A percentile compares a stretch with the other conserved stretches of the same genome.
Evolutionary conservation across 768 basidiomycete genomes (phyloP).

Genomic region (Hydnum rufescens): DNA sequence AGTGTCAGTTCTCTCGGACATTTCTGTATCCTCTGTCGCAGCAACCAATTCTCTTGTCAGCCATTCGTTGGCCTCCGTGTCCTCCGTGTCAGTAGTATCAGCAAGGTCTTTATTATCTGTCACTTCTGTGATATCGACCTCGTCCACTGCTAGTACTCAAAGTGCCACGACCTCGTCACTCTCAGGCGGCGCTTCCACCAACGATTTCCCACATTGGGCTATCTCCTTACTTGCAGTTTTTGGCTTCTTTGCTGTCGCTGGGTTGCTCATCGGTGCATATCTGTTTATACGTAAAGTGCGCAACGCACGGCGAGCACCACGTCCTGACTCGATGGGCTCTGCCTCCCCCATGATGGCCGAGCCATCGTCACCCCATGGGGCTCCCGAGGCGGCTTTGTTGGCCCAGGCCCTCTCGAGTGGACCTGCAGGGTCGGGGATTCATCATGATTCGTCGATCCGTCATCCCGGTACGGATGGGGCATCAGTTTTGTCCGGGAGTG

Average conservation of each 20-base stretch:
- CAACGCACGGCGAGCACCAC: constrained; percentile 22
- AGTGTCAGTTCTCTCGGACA: constrained; percentile 10
- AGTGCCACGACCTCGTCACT: constrained; percentile 12
- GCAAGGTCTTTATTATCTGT: not conserved
- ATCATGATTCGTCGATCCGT: constrained; percentile 32
- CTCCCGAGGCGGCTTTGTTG: not conserved
- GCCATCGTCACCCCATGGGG: not conserved
- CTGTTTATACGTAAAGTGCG: constrained; percentile 53
- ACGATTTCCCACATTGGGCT: constrained; percentile 65
- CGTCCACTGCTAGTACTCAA: constrained; percentile 6
- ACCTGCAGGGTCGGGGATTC: constrained; percentile 20
- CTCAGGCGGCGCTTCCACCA: constrained; percentile 30
- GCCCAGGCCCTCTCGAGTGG: not conserved
- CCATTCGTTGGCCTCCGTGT: constrained; percentile 23
- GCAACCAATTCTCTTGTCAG: too few species aligned
- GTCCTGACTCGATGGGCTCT: constrained; percentile 60
- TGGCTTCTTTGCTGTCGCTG: constrained; percentile 63
- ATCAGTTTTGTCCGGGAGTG: constrained; percentile 43
- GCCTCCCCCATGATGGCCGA: constrained; percentile 69
- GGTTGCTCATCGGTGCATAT: constrained; percentile 47
- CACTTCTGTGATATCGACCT: not conserved
- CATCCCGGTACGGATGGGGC: constrained; percentile 29
- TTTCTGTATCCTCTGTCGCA: not conserved
- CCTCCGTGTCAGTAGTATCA: constrained; percentile 15
- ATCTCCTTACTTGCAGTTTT: constrained; percentile 80